Conservation (phyloP, 768 basidiomycete species). For the Hygrocybe coccinea region DNA sequence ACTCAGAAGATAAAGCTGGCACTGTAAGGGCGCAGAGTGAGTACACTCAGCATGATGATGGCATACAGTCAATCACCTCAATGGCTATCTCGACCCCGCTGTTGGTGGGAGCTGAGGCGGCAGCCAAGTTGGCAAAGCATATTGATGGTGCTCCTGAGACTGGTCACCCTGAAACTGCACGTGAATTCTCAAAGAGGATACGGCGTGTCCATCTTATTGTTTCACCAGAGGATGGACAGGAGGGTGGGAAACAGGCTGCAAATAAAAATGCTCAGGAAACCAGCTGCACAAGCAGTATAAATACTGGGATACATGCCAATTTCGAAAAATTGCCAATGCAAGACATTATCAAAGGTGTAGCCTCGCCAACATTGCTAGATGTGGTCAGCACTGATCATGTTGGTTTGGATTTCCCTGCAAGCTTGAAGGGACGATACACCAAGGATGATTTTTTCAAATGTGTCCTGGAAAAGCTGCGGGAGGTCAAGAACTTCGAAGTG, state of each 20-base stretch:
- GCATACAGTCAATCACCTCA: background rate
- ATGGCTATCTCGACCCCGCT: conserved; percentile 8
- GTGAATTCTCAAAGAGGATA: conserved; percentile 6
- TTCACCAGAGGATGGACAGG: conserved; percentile 7
- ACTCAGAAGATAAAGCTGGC: conserved; percentile 11
- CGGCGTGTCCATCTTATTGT: conserved; percentile 12
- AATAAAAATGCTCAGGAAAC: background rate
- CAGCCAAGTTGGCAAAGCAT: background rate
- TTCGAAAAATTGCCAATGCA: background rate
- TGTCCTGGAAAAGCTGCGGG: conserved; percentile 12
- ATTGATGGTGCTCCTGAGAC: background rate
- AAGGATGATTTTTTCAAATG: conserved; percentile 22
- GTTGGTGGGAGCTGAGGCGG: conserved; percentile 14
- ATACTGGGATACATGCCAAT: background rate
- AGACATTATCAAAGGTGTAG: background rate
- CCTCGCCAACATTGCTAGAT: background rate
- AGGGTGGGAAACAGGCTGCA: conserved; percentile 5
- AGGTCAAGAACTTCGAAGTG: conserved; percentile 18
- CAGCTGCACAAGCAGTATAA: background rate
- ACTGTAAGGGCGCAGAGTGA: conserved; percentile 11
- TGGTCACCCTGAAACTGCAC: conserved; percentile 7
- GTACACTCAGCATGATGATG: conserved; percentile 9
- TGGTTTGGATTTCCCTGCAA: conserved; percentile 10
- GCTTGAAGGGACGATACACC: conserved; percentile 10
- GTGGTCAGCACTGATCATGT: background rate